Conservation (phyloP, 495 filamentous ascomycete genomes). For the Neurospora sp. region DNA sequence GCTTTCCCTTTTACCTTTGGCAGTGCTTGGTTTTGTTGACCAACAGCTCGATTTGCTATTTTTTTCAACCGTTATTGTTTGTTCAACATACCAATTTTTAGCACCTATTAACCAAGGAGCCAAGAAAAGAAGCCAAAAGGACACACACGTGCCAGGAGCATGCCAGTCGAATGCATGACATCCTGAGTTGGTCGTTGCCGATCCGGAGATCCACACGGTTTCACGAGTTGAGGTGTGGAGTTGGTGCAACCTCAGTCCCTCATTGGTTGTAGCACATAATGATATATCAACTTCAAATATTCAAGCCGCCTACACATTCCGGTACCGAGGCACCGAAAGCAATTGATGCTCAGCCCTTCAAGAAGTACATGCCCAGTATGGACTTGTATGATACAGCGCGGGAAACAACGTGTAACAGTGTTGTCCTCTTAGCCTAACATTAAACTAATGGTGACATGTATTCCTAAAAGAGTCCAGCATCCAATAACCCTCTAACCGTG, state of each 20-base stretch:
- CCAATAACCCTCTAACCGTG: conserved; percentile 27
- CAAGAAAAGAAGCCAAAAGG: background rate
- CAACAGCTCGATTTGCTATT: background rate
- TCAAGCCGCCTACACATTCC: background rate
- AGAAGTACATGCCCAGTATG: background rate
- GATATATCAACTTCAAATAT: background rate
- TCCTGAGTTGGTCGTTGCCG: background rate
- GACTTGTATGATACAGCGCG: background rate
- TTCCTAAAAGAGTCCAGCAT: background rate
- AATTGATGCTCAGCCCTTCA: background rate
- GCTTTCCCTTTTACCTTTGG: background rate
- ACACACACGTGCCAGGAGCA: background rate
- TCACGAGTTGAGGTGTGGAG: background rate
- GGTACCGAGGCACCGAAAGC: background rate
- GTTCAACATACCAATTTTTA: background rate
- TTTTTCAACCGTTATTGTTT: background rate
- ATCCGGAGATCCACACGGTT: background rate
- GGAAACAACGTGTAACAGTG: background rate
- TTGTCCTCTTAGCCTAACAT: background rate
- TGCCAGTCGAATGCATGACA: background rate
- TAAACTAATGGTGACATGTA: background rate
- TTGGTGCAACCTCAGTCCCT: background rate
- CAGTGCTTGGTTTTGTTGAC: background rate
- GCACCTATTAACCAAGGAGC: background rate
- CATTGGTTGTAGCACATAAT: background rate